Evolutionary conservation across 352 stramenopile species (phyloP).

Genomic region (Pythium rhizo-oryzae): DNA sequence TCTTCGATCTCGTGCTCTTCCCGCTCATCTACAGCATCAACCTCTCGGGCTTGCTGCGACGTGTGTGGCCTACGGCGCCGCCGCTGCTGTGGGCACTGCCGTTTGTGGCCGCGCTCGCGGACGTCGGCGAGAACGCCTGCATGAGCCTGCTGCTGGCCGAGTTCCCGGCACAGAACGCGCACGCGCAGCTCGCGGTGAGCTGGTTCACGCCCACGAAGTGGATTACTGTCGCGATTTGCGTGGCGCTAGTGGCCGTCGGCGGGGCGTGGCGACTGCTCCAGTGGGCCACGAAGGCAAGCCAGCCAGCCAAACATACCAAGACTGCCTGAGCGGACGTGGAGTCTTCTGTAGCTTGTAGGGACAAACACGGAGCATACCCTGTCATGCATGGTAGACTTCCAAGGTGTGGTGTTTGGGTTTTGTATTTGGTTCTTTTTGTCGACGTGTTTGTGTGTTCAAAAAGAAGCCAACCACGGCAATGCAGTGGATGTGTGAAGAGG

Average conservation of each 20-base stretch:
- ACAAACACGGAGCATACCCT: too few relatives aligned
- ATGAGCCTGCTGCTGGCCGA: slow-evolving; percentile 42
- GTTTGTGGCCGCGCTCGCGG: slow-evolving; percentile 31
- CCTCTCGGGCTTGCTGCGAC: slow-evolving; percentile 20
- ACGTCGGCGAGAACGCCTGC: slow-evolving; percentile 50
- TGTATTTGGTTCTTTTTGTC: slow-evolving; percentile 6
- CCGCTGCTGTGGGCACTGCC: slow-evolving; percentile 27
- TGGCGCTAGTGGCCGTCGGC: slow-evolving; percentile 3
- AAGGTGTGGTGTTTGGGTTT: slow-evolving; percentile 1
- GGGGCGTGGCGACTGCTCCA: neutral
- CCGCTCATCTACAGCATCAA: slow-evolving; percentile 31
- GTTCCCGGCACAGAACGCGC: slow-evolving; percentile 36
- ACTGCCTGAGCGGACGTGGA: neutral
- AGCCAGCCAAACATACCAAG: slow-evolving; percentile 7
- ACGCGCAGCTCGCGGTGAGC: slow-evolving; percentile 37
- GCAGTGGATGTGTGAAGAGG: neutral
- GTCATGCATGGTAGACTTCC: too few relatives aligned
- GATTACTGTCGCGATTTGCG: slow-evolving; percentile 21
- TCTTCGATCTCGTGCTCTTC: slow-evolving; percentile 35
- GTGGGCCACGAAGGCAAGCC: neutral
- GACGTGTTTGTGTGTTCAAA: slow-evolving; percentile 3
- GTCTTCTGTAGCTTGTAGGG: too few relatives aligned
- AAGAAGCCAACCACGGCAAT: neutral
- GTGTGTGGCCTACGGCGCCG: slow-evolving; percentile 18
- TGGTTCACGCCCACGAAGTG: slow-evolving; percentile 44